Evolutionary conservation across 2,329 filamentous ascomycete genomes (phyloP), one percentile per base, ranked within the genome.

Genomic region (Alternaria panax): DNA sequence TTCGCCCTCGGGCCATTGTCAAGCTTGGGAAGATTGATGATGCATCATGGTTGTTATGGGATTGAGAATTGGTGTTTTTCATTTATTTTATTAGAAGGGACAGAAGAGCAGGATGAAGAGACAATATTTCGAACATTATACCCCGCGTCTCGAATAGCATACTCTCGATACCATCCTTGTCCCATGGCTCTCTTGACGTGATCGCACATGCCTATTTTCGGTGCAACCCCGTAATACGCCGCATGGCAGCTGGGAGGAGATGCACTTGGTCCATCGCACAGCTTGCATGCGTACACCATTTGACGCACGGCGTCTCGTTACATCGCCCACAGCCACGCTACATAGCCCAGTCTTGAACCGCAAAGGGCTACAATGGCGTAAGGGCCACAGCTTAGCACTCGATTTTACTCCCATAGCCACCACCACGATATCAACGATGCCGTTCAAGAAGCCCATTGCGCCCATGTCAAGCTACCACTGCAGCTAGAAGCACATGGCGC

Each of bases 121-220:
- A 51, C 30, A 28, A 30, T 32, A 57, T 46, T 52, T 56, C 27
- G 20, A 42, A 60, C 46, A 57, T 36, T 56, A 60, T 57, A 60
- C 53, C 43, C 54, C 43, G 24, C 36, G 42, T 54, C 53, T 45
- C 34, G 41, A 54, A 58, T 30, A 52, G 42, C 11, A 32, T 32
- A 50, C 46, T 40, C 24, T 48, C 14, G 20, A 59, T 40, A 20
- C 45, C 20, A 27, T 9, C 40, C 22, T 12, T 41, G 38, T 20
- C 12, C 7, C 41, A 38, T 28, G 11, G n/a, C n/a, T 34, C 28
- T 34, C 27, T 32, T 43, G 57, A 34, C 42, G 34, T 55, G 4
- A 41, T 24, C 14, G 20, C 2, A 32, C 34, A 25, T 8, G 41
- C 42, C 34, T 55, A 50, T 50, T 30, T 22, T 5, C 28, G 32